phyloP scores from a whole-genome alignment of 768 basidiomycete species.

The Termitomyces sp. region DNA sequence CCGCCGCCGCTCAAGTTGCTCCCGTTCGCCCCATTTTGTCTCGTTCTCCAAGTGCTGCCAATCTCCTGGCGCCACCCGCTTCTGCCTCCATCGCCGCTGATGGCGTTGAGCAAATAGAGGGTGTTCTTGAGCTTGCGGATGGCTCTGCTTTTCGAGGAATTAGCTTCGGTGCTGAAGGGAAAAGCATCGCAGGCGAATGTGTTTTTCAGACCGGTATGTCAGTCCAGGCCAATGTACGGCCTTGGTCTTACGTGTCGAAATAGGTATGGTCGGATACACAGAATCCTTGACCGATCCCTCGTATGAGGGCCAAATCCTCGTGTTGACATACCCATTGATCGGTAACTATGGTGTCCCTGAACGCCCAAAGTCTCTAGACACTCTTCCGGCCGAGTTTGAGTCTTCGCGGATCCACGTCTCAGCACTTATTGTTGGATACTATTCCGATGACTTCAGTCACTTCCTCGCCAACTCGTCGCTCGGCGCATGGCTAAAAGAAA shows the following conservation, averaged over 20 bases:
- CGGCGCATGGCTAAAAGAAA: slow-evolving; percentile 91
- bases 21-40: slow-evolving; percentile 40
- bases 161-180: slow-evolving; percentile 89
- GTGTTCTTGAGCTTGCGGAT: slow-evolving; percentile 86
- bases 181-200: slow-evolving; percentile 95
- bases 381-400: slow-evolving; percentile 80
- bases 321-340: slow-evolving; percentile 94
- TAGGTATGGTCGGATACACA: slow-evolving; percentile 99
- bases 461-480: slow-evolving; percentile 89
- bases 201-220: slow-evolving; percentile 96
- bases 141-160: slow-evolving; percentile 86
- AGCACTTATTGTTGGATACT: slow-evolving; percentile 88
- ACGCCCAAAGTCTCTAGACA: slow-evolving; percentile 48
- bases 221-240: not conserved
- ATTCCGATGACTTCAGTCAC: slow-evolving; percentile 93
- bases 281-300: slow-evolving; percentile 98
- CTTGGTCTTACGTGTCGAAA: slow-evolving; percentile 8
- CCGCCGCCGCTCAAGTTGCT: slow-evolving; percentile 19
- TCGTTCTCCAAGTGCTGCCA: slow-evolving; percentile 38
- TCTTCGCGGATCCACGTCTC: slow-evolving; percentile 92
- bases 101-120: slow-evolving; percentile 39
- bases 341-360: slow-evolving; percentile 97
- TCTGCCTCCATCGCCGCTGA: slow-evolving; percentile 27
- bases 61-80: slow-evolving; percentile 32
- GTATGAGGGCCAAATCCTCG: slow-evolving; percentile 96